A percentile compares a stretch with the other conserved stretches of the same genome.
These are phyloP conservation scores for Termitomyces sp. DNA, from an alignment of 768 basidiomycete genomes.

Conservation along the genomic window DNA sequence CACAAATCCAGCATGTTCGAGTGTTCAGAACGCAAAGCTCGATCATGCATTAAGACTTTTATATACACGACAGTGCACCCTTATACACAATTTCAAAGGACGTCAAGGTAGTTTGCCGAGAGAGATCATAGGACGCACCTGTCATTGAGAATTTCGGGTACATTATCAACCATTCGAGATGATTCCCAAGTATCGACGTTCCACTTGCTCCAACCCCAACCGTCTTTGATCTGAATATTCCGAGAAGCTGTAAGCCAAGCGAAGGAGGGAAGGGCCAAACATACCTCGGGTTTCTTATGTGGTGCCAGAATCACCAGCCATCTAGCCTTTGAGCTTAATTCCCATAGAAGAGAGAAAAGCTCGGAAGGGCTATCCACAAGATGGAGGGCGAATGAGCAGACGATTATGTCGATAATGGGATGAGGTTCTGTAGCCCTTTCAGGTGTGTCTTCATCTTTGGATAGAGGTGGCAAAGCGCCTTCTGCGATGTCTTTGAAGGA, in stretches of 20 bases:
- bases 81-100: slow-evolving; percentile 14
- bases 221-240: slow-evolving; percentile 47
- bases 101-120: neutral
- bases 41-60: slow-evolving; percentile 32
- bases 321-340: slow-evolving; percentile 51
- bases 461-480: slow-evolving; percentile 39
- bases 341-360: slow-evolving; percentile 59
- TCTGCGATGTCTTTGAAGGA: slow-evolving; percentile 61
- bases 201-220: slow-evolving; percentile 67
- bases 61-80: slow-evolving; percentile 52
- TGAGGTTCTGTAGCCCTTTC: neutral
- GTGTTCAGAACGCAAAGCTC: neutral
- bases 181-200: slow-evolving; percentile 42
- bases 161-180: slow-evolving; percentile 32
- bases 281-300: slow-evolving; percentile 73
- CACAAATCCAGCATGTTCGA: neutral
- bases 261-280: slow-evolving; percentile 1
- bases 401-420: slow-evolving; percentile 47
- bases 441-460: slow-evolving; percentile 9
- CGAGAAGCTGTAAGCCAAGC: neutral
- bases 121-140: slow-evolving; percentile 24
- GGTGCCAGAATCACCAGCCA: slow-evolving; percentile 72
- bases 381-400: slow-evolving; percentile 75
- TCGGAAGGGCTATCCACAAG: slow-evolving; percentile 57
- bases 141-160: slow-evolving; percentile 43